These are phyloP conservation scores for Chaetomiaceae sp. DNA, from an alignment of 2,329 filamentous ascomycete species.

Conservation along the genomic window DNA sequence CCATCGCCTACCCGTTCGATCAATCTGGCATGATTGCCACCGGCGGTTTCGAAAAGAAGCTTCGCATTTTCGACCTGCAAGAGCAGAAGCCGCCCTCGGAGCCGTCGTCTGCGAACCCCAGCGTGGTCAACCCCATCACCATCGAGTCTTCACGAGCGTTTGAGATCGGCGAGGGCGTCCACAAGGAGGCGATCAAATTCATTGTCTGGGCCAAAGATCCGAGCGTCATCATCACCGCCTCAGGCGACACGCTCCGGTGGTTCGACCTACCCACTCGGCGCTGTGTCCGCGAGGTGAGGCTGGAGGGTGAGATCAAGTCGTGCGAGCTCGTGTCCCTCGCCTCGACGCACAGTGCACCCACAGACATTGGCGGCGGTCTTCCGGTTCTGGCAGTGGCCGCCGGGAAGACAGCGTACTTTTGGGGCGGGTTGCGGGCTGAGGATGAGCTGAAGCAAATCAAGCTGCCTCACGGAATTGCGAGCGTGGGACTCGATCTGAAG, in stretches of 20 bases:
- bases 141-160: conserved; percentile 63
- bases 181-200: conserved; percentile 87
- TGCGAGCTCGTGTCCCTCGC: conserved; percentile 80
- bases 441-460: conserved; percentile 72
- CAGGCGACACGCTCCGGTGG: conserved; percentile 90
- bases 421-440: conserved; percentile 69
- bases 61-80: conserved; percentile 85
- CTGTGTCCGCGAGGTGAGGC: conserved; percentile 68
- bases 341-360: conserved; percentile 51
- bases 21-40: conserved; percentile 83
- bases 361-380: conserved; percentile 61
- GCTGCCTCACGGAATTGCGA: conserved; percentile 81
- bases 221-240: conserved; percentile 84
- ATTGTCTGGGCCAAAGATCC: conserved; percentile 91
- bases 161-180: conserved; percentile 81
- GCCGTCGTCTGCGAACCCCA: conserved; percentile 32
- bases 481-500: conserved; percentile 79
- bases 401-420: conserved; percentile 93
- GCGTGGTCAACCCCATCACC: conserved; percentile 37
- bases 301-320: conserved; percentile 83
- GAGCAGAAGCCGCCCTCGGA: conserved; percentile 44
- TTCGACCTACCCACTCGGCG: conserved; percentile 78
- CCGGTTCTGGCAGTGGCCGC: conserved; percentile 83
- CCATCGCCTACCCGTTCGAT: conserved; percentile 82
- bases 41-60: conserved; percentile 92